These are phyloP conservation scores for Candida tropicalis DNA, from an alignment of 1,139 yeast species.

Conservation along the genomic window DNA sequence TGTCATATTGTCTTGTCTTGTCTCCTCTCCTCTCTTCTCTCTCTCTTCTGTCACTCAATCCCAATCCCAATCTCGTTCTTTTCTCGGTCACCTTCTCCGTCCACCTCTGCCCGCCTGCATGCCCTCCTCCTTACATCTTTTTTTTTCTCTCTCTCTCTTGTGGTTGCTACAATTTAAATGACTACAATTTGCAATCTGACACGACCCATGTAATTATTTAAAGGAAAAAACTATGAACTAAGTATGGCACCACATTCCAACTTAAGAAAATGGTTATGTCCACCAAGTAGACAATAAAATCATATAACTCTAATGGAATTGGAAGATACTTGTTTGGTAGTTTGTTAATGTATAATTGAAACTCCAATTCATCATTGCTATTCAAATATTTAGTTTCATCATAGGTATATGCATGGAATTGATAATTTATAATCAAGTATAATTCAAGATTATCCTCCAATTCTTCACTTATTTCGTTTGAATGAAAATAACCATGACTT, in stretches of 20 bases:
- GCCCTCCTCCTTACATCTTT: too few relatives aligned
- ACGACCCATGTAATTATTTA: not conserved
- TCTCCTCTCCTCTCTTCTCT: not conserved
- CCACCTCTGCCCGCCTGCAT: too few relatives aligned
- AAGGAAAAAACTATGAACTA: not conserved
- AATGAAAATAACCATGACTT: slow-evolving; percentile 24
- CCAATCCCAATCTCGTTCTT: too few relatives aligned
- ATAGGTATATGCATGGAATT: slow-evolving; percentile 30
- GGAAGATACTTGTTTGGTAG: slow-evolving; percentile 37
- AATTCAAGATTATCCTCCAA: slow-evolving; percentile 27
- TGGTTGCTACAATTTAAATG: not conserved
- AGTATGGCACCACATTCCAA: slow-evolving; percentile 14
- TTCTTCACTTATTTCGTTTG: slow-evolving; percentile 13
- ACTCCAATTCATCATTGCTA: slow-evolving; percentile 21
- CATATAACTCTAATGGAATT: slow-evolving; percentile 44
- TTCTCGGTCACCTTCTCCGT: too few relatives aligned
- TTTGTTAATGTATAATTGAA: slow-evolving; percentile 35
- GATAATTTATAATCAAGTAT: slow-evolving; percentile 30
- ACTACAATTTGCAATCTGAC: not conserved
- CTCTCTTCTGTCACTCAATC: not conserved
- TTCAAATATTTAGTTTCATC: slow-evolving; percentile 16
- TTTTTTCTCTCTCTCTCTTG: not conserved
- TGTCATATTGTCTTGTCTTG: not conserved
- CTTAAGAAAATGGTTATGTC: slow-evolving; percentile 30
- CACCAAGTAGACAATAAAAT: slow-evolving; percentile 33